Percentiles rank a stretch among this genome's conserved stretches.
Evolutionary conservation across 768 basidiomycete genomes (phyloP).

Genomic region (Mycena albidolilacea): DNA sequence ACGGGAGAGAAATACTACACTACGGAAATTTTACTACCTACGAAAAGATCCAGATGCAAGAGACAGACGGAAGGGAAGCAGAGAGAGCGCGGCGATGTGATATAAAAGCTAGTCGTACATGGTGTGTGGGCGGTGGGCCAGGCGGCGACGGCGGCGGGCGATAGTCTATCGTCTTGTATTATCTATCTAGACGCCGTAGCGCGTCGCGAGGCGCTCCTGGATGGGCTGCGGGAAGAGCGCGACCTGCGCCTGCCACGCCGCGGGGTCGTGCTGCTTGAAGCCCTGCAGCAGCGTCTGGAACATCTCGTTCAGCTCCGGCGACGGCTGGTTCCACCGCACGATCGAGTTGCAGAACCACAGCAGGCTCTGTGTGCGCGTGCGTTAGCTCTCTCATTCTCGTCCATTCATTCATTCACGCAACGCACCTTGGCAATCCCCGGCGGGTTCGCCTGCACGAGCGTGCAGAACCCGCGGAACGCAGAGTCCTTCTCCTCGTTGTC

Average conservation of each 20-base stretch:
- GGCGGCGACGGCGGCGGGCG: background rate
- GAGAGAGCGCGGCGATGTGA: conserved; percentile 15
- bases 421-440: conserved; percentile 92
- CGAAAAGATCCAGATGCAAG: conserved; percentile 63
- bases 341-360: conserved; percentile 99
- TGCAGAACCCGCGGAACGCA: conserved; percentile 97
- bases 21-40: conserved; percentile 35
- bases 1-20: conserved; percentile 7
- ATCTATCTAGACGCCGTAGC: conserved; percentile 84
- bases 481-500: conserved; percentile 99
- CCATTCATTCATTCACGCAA: conserved; percentile 29
- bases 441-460: conserved; percentile 95
- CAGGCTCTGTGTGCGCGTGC: conserved; percentile 72
- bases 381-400: conserved; percentile 1
- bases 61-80: conserved; percentile 47
- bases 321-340: conserved; percentile 94
- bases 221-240: conserved; percentile 89
- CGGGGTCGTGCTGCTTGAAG: conserved; percentile 90
- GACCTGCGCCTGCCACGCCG: conserved; percentile 90
- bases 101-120: conserved; percentile 35
- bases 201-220: conserved; percentile 86
- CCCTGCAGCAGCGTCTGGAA: conserved; percentile 92
- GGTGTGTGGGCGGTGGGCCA: background rate
- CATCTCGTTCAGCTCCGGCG: conserved; percentile 92
- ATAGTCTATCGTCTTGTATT: conserved; percentile 50